Evolutionary conservation across 2,329 filamentous ascomycete genomes (phyloP).

Genomic region (Teratosphaeria viscida): DNA sequence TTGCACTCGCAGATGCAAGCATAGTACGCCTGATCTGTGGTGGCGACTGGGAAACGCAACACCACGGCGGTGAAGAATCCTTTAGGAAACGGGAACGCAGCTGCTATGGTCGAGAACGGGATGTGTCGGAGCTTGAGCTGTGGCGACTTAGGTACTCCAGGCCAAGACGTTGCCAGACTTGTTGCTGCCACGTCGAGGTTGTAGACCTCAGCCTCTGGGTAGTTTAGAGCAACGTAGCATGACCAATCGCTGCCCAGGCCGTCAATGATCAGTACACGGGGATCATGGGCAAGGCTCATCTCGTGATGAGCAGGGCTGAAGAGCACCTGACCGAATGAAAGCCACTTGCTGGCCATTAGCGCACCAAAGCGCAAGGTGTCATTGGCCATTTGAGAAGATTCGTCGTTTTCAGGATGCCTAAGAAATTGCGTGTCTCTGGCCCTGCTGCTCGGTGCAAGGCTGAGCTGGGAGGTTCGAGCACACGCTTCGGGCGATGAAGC

Average conservation of each 20-base stretch:
- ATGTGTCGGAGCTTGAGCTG: slow-evolving; percentile 64
- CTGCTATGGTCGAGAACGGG: slow-evolving; percentile 51
- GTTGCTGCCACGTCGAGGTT: slow-evolving; percentile 44
- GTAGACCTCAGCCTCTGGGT: slow-evolving; percentile 64
- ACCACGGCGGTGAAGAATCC: slow-evolving; percentile 69
- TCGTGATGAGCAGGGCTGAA: slow-evolving; percentile 72
- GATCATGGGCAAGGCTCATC: slow-evolving; percentile 47
- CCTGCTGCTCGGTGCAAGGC: slow-evolving; percentile 10
- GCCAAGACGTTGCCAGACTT: slow-evolving; percentile 10
- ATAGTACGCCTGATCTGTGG: slow-evolving; percentile 57
- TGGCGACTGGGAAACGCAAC: slow-evolving; percentile 63
- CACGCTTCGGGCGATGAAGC: slow-evolving; percentile 19
- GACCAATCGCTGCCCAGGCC: slow-evolving; percentile 87
- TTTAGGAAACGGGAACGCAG: slow-evolving; percentile 63
- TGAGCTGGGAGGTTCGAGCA: slow-evolving; percentile 11
- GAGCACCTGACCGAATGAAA: slow-evolving; percentile 72
- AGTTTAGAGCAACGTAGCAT: slow-evolving; percentile 73
- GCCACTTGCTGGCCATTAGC: slow-evolving; percentile 79
- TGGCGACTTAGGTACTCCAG: slow-evolving; percentile 12
- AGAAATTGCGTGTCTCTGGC: slow-evolving; percentile 50
- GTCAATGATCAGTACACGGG: slow-evolving; percentile 66
- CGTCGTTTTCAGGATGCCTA: slow-evolving; percentile 27
- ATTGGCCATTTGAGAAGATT: slow-evolving; percentile 29
- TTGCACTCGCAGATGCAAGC: slow-evolving; percentile 65
- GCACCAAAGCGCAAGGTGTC: slow-evolving; percentile 71